These are phyloP conservation scores for Plasmodium billcollinsi DNA, from an alignment of 169 alveolate species.

Conservation along the genomic window DNA sequence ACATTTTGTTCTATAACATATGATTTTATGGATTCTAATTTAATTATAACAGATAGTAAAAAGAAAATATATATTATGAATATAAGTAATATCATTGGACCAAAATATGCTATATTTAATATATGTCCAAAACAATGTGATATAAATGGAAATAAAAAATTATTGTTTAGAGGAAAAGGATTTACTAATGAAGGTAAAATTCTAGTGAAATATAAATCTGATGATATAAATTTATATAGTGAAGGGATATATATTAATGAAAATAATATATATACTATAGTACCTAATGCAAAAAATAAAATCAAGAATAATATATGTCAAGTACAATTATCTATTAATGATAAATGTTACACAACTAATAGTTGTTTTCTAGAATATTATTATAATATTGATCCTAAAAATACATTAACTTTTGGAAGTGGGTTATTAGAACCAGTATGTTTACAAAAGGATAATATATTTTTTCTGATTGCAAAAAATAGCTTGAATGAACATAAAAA, in stretches of 20 bases:
- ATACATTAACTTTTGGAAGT: conserved; percentile 53
- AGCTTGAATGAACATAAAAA: conserved; percentile 50
- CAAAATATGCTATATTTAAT: conserved; percentile 60
- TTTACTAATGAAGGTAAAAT: conserved; percentile 64
- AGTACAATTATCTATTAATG: conserved; percentile 62
- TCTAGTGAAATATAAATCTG: conserved; percentile 36
- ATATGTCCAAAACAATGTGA: conserved; percentile 44
- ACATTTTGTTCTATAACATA: conserved; percentile 42
- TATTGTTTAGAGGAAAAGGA: conserved; percentile 59
- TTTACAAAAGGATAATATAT: conserved; percentile 32
- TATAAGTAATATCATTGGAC: conserved; percentile 65
- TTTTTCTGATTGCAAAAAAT: conserved; percentile 62
- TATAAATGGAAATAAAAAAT: conserved; percentile 57
- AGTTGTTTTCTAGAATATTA: conserved; percentile 53
- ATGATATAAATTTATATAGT: conserved; percentile 37
- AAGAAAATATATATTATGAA: conserved; percentile 50
- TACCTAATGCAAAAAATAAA: conserved; percentile 55
- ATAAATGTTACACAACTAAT: conserved; percentile 71
- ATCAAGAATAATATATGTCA: conserved; percentile 51
- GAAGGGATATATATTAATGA: conserved; percentile 72
- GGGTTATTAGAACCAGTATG: conserved; percentile 72
- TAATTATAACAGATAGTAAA: conserved; percentile 43
- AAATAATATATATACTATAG: conserved; percentile 57
- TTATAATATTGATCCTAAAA: conserved; percentile 54
- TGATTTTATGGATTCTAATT: conserved; percentile 56